Evolutionary conservation across 352 stramenopile species (phyloP).

Genomic region (Globisporangium echinulatum): DNA sequence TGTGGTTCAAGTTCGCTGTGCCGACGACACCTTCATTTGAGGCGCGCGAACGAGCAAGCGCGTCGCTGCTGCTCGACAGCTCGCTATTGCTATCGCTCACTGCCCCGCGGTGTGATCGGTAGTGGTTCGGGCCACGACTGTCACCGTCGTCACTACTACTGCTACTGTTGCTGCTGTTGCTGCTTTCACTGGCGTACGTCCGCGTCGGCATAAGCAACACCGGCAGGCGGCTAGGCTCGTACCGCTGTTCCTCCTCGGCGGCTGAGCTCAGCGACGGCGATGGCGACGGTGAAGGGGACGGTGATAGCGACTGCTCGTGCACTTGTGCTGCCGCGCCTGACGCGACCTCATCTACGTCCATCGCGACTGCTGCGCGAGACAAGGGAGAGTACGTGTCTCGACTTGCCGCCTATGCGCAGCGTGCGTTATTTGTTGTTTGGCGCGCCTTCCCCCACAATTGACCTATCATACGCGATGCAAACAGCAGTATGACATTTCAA

Average conservation of each 20-base stretch:
- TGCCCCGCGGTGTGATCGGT: background rate
- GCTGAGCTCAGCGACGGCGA: too few species aligned
- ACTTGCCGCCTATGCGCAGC: too few species aligned
- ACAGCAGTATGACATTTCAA: too few species aligned
- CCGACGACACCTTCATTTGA: background rate
- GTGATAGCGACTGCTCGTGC: too few species aligned
- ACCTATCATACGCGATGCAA: too few species aligned
- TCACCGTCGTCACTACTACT: conserved; percentile 8
- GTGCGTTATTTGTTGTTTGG: too few species aligned
- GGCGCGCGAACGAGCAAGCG: background rate
- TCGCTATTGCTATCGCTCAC: too few species aligned
- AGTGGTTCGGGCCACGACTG: background rate
- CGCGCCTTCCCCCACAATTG: too few species aligned
- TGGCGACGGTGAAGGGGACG: too few species aligned
- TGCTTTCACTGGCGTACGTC: conserved; percentile 21
- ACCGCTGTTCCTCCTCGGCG: background rate
- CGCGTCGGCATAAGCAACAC: conserved; percentile 19
- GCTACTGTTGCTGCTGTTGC: conserved; percentile 7
- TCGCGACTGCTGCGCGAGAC: background rate
- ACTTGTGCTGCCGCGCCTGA: background rate
- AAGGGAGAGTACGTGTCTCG: too few species aligned
- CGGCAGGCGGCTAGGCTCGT: background rate
- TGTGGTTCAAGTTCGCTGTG: background rate
- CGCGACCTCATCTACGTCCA: background rate
- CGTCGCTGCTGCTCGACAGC: background rate